These are phyloP conservation scores for Psidium guajava DNA, from an alignment of 345 rosid genomes.

Conservation along the genomic window DNA sequence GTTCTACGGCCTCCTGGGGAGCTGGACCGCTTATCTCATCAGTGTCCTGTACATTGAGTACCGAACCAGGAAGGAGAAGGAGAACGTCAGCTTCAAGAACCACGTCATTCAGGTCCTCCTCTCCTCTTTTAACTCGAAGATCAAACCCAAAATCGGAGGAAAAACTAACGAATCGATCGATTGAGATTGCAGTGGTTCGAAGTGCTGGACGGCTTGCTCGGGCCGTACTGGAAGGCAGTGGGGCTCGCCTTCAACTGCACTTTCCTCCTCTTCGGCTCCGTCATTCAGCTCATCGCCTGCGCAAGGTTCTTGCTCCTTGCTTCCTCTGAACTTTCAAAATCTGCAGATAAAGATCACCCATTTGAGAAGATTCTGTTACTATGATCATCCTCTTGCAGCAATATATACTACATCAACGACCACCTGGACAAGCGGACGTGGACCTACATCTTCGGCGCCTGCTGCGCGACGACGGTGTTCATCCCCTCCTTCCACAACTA, in stretches of 20 bases:
- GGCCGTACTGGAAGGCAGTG: slow-evolving; percentile 87
- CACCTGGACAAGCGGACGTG: slow-evolving; percentile 95
- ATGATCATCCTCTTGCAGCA: slow-evolving; percentile 30
- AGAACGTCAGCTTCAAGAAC: slow-evolving; percentile 87
- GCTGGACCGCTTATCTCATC: slow-evolving; percentile 99
- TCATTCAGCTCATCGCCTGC: slow-evolving; percentile 95
- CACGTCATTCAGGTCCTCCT: slow-evolving; percentile 36
- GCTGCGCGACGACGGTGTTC: slow-evolving; percentile 98
- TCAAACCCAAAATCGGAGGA: neutral
- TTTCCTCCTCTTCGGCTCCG: slow-evolving; percentile 96
- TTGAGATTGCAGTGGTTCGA: slow-evolving; percentile 77
- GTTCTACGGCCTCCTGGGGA: slow-evolving; percentile 82
- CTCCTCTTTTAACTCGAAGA: neutral
- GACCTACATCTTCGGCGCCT: slow-evolving; percentile 99
- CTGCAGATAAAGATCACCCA: neutral
- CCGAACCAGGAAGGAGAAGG: slow-evolving; percentile 85
- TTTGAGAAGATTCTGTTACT: neutral
- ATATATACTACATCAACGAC: slow-evolving; percentile 95
- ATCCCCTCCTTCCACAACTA: slow-evolving; percentile 98
- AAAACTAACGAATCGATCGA: neutral
- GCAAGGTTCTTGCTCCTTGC: slow-evolving; percentile 42
- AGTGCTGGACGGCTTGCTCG: slow-evolving; percentile 93
- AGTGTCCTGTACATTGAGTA: slow-evolving; percentile 90
- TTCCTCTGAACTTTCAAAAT: neutral
- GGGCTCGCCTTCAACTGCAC: slow-evolving; percentile 99